phyloP scores from a whole-genome alignment of 768 basidiomycete species.

The Suillus subluteus region DNA sequence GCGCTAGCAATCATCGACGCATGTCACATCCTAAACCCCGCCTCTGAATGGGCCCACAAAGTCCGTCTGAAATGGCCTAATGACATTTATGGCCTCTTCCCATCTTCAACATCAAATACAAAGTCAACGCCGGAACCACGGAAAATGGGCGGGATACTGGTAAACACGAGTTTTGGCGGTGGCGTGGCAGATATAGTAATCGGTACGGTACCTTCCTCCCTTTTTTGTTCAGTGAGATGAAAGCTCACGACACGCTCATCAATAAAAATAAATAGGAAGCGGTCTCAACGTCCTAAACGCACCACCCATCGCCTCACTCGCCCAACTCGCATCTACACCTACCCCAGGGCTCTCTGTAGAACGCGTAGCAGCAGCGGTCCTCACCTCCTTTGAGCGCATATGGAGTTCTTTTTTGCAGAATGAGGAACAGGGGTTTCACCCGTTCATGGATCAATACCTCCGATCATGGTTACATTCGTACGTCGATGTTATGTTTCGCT shows the following conservation, averaged over 20 bases:
- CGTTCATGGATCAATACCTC: slow-evolving; percentile 82
- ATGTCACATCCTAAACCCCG: slow-evolving; percentile 62
- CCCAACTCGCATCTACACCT: slow-evolving; percentile 49
- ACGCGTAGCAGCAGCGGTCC: slow-evolving; percentile 65
- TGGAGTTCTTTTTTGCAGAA: too few relatives aligned
- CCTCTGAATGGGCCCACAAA: slow-evolving; percentile 45
- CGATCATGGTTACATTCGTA: background rate
- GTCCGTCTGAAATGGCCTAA: slow-evolving; percentile 98
- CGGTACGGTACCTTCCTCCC: slow-evolving; percentile 64
- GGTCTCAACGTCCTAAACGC: slow-evolving; percentile 87
- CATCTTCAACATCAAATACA: slow-evolving; percentile 30
- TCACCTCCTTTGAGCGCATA: slow-evolving; percentile 50
- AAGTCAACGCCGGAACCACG: slow-evolving; percentile 42
- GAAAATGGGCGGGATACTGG: slow-evolving; percentile 92
- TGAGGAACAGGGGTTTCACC: slow-evolving; percentile 66
- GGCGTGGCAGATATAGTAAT: slow-evolving; percentile 77
- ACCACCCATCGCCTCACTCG: slow-evolving; percentile 80
- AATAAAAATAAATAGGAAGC: too few relatives aligned
- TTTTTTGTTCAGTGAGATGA: too few relatives aligned
- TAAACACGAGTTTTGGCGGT: slow-evolving; percentile 80
- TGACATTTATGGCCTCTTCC: slow-evolving; percentile 81
- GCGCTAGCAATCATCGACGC: slow-evolving; percentile 87
- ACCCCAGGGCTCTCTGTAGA: slow-evolving; percentile 62
- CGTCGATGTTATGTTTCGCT: too few relatives aligned
- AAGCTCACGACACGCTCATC: too few relatives aligned